phyloP scores from a whole-genome alignment of 1,139 yeast species.

The Yamadazyma siamensis region DNA sequence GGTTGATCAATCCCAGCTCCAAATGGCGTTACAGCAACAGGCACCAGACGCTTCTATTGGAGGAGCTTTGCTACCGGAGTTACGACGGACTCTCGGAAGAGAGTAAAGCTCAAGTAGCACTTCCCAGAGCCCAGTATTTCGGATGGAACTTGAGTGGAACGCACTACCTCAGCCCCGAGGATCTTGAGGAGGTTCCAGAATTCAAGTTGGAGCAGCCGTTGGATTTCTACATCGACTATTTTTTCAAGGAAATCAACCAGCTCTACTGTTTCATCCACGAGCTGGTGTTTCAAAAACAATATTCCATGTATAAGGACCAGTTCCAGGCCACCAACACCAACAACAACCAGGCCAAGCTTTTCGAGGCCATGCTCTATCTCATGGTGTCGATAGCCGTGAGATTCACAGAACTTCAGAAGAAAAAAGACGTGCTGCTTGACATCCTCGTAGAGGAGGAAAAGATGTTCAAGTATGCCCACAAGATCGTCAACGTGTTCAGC shows the following conservation, averaged over 20 bases:
- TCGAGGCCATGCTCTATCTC: conserved; percentile 49
- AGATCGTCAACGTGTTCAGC: conserved; percentile 45
- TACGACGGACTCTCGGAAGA: conserved; percentile 37
- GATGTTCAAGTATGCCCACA: conserved; percentile 49
- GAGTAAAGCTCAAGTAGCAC: conserved; percentile 31
- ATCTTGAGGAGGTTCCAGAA: conserved; percentile 34
- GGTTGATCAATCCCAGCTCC: conserved; percentile 18
- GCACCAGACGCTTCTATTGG: conserved; percentile 47
- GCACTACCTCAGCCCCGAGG: conserved; percentile 43
- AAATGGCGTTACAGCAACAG: conserved; percentile 54
- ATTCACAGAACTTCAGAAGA: conserved; percentile 45
- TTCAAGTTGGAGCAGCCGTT: conserved; percentile 15
- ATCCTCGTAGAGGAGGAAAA: conserved; percentile 44
- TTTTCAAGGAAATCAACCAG: conserved; percentile 52
- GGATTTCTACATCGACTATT: conserved; percentile 33
- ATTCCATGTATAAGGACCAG: conserved; percentile 28
- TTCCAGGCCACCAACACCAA: conserved; percentile 14
- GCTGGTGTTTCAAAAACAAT: conserved; percentile 52
- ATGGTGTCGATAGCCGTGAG: conserved; percentile 53
- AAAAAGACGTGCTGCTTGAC: conserved; percentile 30
- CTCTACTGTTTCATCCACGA: conserved; percentile 54
- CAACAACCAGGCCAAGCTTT: conserved; percentile 38
- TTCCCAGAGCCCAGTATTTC: conserved; percentile 59
- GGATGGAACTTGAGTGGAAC: conserved; percentile 69
- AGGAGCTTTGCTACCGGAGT: conserved; percentile 41